These are phyloP conservation scores for Pythium sukuiense DNA, from an alignment of 352 stramenopile species.

Conservation along the genomic window DNA sequence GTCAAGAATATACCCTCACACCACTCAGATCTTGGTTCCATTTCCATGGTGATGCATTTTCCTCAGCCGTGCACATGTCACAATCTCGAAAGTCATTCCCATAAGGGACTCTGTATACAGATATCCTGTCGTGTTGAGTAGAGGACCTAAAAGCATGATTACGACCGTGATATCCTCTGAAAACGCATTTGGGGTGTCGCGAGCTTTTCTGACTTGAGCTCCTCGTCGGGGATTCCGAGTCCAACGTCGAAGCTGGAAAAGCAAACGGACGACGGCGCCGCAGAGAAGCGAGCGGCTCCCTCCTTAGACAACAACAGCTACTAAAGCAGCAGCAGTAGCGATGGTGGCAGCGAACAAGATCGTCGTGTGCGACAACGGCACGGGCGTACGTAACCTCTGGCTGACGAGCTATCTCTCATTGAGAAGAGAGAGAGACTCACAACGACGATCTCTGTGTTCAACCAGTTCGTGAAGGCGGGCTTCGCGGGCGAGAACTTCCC, in stretches of 20 bases:
- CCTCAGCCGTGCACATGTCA: neutral
- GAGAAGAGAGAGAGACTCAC: too few relatives aligned
- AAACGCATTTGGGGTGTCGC: slow-evolving; percentile 12
- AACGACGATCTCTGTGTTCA: slow-evolving; percentile 3
- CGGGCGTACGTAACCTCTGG: slow-evolving; percentile 51
- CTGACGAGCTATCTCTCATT: neutral
- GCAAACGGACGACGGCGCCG: slow-evolving; percentile 1
- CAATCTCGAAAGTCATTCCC: slow-evolving; percentile 3
- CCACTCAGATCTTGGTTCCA: neutral
- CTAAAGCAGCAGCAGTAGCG: slow-evolving; percentile 1
- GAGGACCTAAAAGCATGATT: slow-evolving; percentile 2
- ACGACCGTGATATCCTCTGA: slow-evolving; percentile 3
- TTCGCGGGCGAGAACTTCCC: slow-evolving; percentile 96
- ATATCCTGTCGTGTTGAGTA: neutral
- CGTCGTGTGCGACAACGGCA: slow-evolving; percentile 89
- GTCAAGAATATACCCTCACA: neutral
- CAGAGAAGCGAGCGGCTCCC: neutral
- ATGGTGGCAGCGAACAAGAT: slow-evolving; percentile 90
- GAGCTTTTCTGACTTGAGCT: slow-evolving; percentile 7
- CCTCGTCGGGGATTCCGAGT: slow-evolving; percentile 20
- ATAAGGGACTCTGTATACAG: neutral
- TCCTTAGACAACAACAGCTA: neutral
- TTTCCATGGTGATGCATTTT: neutral
- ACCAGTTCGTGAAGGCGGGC: slow-evolving; percentile 89
- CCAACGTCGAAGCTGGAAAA: slow-evolving; percentile 22